Conservation (phyloP, 768 basidiomycete genomes). For the Boletus fagicola region DNA sequence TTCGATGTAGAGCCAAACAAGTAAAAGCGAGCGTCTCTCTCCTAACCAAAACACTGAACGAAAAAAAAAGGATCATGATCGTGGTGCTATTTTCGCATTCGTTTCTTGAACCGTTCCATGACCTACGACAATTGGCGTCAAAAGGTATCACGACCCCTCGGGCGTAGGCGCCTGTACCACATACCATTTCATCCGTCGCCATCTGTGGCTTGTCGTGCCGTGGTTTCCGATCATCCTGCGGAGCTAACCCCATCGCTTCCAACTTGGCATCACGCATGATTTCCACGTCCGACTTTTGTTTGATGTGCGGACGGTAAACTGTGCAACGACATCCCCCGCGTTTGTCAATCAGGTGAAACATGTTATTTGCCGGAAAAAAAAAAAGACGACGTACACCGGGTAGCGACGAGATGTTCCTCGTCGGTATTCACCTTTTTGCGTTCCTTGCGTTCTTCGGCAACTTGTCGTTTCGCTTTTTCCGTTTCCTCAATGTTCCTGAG, state of each 20-base stretch:
- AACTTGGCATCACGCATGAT: constrained; percentile 86
- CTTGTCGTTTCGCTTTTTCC: constrained; percentile 89
- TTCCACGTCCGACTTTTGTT: constrained; percentile 82
- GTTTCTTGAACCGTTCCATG: constrained; percentile 97
- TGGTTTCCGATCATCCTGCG: constrained; percentile 36
- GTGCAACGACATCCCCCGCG: not conserved
- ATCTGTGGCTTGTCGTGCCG: constrained; percentile 64
- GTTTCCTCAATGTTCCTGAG: constrained; percentile 97
- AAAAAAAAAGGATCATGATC: not conserved
- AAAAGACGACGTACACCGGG: constrained; percentile 66
- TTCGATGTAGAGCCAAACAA: too few relatives aligned
- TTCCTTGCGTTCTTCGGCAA: constrained; percentile 70
- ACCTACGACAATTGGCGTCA: constrained; percentile 50
- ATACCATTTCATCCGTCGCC: constrained; percentile 89
- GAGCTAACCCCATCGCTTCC: constrained; percentile 77
- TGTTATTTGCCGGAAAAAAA: not conserved
- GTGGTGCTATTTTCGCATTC: constrained; percentile 69
- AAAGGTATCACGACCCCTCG: not conserved
- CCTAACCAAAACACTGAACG: constrained; percentile 20
- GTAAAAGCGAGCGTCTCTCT: too few relatives aligned
- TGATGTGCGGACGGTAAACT: constrained; percentile 86
- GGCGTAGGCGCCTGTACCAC: constrained; percentile 23
- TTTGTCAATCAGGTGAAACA: not conserved
- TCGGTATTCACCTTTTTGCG: constrained; percentile 55
- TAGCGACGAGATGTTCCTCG: constrained; percentile 81